Base-by-base conservation (phyloP, 495 filamentous ascomycete genomes). In the Trichoderma gamsii region DNA sequence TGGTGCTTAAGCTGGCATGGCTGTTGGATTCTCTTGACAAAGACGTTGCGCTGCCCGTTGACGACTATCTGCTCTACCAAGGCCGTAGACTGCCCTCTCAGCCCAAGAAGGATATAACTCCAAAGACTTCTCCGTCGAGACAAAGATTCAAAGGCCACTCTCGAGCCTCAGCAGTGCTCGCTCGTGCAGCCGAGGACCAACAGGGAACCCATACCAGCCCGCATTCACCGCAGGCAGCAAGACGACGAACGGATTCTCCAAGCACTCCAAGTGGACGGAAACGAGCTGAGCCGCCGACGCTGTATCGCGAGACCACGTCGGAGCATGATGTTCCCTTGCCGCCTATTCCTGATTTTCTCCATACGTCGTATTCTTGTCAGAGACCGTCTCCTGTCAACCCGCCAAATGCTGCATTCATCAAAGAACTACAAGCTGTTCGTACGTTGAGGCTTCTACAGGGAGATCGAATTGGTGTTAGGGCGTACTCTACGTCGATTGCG, bases 401-500 rank as follows among this genome's bases (percentile, higher is more conserved):
- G 0, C 90, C 92, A 1, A 98, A 98, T 72, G 81, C 86, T 64
- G 75, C 72, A 0, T 99, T 99, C 78, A 88, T 98, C 61, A 72
- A 82, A 1, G 82, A 92, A 69, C 83, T 99, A 1, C 79, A 88
- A 68, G 90, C 90, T 46, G 91, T 99, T 70, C 85, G 87, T 18
- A 83, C 85, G 3, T 84, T 90, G 1, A 85, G 94, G 32, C 80
- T 85, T 9, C 80, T 98, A 11, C 86, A 82, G 0, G 85, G 85
- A 3, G 92, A 97, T 70, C 82, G 90, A 29, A 88, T 96, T 64
- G 92, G 92, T 15, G 86, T 92, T 0, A 85, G 91, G n/a, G 92
- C 93, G 0, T 98, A 98, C 74, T 92, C 90, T 66, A 92, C 89
- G 6, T 88, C 87, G 63, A 97, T 99, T 67, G 92, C 95, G 13